Conservation (phyloP, 1,139 yeast species). For the Saccharomycopsis hybrid region DNA sequence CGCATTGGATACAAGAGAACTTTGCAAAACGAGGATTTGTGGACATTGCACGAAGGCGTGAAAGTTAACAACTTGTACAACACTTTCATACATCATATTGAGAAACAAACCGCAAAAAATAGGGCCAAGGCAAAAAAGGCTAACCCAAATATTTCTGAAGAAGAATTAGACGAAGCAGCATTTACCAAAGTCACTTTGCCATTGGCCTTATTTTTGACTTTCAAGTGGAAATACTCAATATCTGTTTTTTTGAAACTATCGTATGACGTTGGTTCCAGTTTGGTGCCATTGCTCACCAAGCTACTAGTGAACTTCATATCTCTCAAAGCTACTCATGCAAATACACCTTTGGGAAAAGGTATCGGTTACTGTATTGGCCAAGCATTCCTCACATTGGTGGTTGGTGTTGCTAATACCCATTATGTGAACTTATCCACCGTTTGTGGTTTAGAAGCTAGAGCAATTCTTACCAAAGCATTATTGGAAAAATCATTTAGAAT, state of each 20-base stretch:
- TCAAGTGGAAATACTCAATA: constrained; percentile 29
- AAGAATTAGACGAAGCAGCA: constrained; percentile 7
- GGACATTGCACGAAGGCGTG: constrained; percentile 34
- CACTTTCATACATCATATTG: constrained; percentile 29
- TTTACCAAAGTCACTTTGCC: constrained; percentile 14
- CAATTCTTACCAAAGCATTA: constrained; percentile 36
- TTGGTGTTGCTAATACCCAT: constrained; percentile 33
- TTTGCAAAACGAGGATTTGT: constrained; percentile 41
- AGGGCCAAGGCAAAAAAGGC: constrained; percentile 25
- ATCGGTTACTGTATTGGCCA: constrained; percentile 37
- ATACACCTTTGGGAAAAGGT: constrained; percentile 30
- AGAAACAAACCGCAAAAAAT: constrained; percentile 26
- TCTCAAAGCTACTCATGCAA: constrained; percentile 24
- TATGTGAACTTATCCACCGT: constrained; percentile 34
- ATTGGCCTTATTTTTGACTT: constrained; percentile 31
- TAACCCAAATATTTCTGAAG: constrained; percentile 24
- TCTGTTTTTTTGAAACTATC: constrained; percentile 26
- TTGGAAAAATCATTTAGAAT: constrained; percentile 36
- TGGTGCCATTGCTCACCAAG: constrained; percentile 37
- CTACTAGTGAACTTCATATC: constrained; percentile 39
- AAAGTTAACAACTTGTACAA: constrained; percentile 35
- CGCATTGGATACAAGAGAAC: constrained; percentile 47
- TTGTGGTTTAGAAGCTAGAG: constrained; percentile 40
- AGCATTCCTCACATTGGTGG: constrained; percentile 26
- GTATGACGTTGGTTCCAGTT: constrained; percentile 23